These are phyloP conservation scores for Tricholoma hemisulphureum DNA, from an alignment of 768 basidiomycete genomes.

Conservation along the genomic window DNA sequence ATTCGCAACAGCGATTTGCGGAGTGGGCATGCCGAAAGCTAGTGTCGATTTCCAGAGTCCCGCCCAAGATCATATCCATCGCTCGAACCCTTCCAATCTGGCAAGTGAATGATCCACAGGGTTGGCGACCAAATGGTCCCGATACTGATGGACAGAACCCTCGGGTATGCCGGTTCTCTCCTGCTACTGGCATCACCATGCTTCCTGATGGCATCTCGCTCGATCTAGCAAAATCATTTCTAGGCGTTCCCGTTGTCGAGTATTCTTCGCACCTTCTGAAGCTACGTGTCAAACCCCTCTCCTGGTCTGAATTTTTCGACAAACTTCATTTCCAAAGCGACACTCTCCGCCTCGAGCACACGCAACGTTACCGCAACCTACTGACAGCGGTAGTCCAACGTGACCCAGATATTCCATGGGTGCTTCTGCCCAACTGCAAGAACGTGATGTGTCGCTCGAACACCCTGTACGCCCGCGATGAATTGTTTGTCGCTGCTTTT, in stretches of 20 bases:
- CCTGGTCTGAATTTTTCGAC: not conserved
- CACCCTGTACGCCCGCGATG: constrained; percentile 34
- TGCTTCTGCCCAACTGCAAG: constrained; percentile 34
- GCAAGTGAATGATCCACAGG: no score
- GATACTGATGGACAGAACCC: no score
- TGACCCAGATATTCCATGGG: not conserved
- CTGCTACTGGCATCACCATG: constrained; percentile 23
- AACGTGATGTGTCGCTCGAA: constrained; percentile 21
- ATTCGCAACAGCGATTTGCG: constrained; percentile 23
- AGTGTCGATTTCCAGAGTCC: constrained; percentile 8
- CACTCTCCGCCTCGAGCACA: no score
- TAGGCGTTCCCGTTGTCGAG: not conserved
- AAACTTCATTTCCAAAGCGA: constrained; percentile 8
- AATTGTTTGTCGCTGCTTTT: constrained; percentile 37
- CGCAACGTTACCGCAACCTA: constrained; percentile 4
- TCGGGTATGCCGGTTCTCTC: constrained; percentile 3
- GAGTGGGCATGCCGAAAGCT: constrained; percentile 31
- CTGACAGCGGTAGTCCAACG: constrained; percentile 1
- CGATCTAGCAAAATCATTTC: constrained; percentile 6
- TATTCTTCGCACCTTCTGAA: not conserved
- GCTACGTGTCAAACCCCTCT: not conserved
- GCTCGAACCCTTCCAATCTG: constrained; percentile 37
- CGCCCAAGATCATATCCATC: constrained; percentile 9
- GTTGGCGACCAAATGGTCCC: no score
- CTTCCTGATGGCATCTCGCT: constrained; percentile 16